phyloP scores from a whole-genome alignment of 305 asterid species.

The Fraxinus platypoda region DNA sequence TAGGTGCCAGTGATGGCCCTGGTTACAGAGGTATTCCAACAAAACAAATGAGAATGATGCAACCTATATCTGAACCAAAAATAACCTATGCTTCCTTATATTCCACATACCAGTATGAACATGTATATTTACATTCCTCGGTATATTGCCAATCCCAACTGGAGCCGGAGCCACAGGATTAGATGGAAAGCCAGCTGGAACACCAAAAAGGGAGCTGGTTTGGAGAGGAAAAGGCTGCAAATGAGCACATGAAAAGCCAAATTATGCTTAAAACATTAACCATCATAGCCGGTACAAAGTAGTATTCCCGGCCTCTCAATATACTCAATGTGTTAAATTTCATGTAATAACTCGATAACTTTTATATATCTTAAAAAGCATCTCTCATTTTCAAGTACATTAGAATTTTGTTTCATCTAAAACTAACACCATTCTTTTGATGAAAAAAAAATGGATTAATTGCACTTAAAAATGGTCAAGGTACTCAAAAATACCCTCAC shows the following conservation, averaged over 20 bases:
- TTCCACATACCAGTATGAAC: constrained; percentile 66
- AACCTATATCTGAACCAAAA: neutral
- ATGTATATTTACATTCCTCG: constrained; percentile 81
- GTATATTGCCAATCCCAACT: constrained; percentile 46
- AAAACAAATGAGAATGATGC: constrained; percentile 3
- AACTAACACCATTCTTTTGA: no score
- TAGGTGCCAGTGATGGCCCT: constrained; percentile 51
- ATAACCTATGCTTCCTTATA: constrained; percentile 3
- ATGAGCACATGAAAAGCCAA: constrained; percentile 4
- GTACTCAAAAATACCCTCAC: neutral
- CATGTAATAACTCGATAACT: neutral
- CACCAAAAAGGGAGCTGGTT: constrained; percentile 68
- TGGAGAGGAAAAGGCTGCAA: constrained; percentile 93
- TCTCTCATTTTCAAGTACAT: neutral
- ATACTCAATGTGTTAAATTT: neutral
- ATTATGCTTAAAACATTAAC: neutral
- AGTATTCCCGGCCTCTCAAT: neutral
- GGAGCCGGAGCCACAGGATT: constrained; percentile 52
- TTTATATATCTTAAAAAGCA: neutral
- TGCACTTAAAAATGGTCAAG: neutral
- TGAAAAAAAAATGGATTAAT: neutral
- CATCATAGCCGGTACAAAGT: neutral
- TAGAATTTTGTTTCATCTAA: no score
- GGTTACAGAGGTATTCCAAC: constrained; percentile 16
- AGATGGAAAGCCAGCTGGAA: constrained; percentile 39